phyloP scores from a whole-genome alignment of 2,329 filamentous ascomycete species.

The Colletotrichum sp. region DNA sequence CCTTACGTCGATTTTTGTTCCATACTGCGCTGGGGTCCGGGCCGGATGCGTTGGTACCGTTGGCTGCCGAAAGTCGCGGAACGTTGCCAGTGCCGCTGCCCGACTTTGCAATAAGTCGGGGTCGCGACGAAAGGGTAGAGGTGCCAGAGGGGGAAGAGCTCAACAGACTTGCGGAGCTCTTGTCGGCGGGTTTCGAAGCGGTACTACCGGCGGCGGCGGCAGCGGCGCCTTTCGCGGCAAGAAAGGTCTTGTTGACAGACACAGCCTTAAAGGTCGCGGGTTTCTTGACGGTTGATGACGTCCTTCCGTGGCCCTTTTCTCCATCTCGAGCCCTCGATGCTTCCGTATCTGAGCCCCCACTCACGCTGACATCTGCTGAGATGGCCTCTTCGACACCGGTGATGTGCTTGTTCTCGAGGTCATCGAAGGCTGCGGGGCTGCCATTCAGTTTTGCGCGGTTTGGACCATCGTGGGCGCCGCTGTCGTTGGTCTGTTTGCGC shows the following conservation, averaged over 20 bases:
- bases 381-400: conserved; percentile 63
- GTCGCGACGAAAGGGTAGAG: conserved; percentile 60
- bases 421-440: conserved; percentile 47
- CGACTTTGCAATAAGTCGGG: conserved; percentile 78
- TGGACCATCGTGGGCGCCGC: conserved; percentile 51
- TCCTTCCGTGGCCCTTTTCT: conserved; percentile 64
- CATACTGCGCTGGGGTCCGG: conserved; percentile 80
- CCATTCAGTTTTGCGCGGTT: conserved; percentile 55
- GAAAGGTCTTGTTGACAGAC: conserved; percentile 84
- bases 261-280: conserved; percentile 82
- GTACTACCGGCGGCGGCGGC: conserved; percentile 38
- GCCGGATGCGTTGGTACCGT: conserved; percentile 65
- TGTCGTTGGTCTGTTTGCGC: conserved; percentile 34
- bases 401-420: conserved; percentile 63
- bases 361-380: conserved; percentile 72
- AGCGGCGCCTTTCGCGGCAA: conserved; percentile 70
- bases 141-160: conserved; percentile 50
- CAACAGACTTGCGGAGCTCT: conserved; percentile 50
- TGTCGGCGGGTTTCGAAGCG: conserved; percentile 53
- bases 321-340: conserved; percentile 66
- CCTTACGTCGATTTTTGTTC: conserved; percentile 87
- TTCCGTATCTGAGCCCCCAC: conserved; percentile 80
- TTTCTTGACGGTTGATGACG: conserved; percentile 71
- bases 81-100: conserved; percentile 63
- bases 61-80: conserved; percentile 48